Conservation (phyloP, 2,329 filamentous ascomycete species). For the Claviceps lovelessii region DNA sequence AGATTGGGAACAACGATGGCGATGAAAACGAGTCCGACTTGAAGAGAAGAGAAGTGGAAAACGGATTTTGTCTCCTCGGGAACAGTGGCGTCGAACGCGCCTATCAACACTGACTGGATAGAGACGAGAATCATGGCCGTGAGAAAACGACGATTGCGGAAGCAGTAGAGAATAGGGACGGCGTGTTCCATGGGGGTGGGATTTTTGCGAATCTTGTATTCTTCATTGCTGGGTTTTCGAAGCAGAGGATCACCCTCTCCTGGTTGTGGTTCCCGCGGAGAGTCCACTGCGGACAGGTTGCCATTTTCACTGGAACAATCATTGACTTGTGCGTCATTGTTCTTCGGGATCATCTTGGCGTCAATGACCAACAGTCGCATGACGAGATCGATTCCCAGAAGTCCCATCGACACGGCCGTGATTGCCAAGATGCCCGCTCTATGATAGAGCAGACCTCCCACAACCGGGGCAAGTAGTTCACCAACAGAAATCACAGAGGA, state of each 20-base stretch:
- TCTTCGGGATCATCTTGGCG: too few relatives aligned
- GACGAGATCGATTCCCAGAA: neutral
- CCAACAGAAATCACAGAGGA: neutral
- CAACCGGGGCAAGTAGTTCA: neutral
- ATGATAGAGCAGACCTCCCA: constrained; percentile 1
- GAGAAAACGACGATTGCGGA: neutral
- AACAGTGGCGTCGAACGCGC: neutral
- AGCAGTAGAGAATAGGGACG: constrained; percentile 1
- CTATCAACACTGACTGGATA: neutral
- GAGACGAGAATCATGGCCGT: neutral
- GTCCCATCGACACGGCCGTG: neutral
- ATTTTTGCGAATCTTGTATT: neutral
- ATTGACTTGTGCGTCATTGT: neutral
- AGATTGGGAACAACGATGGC: neutral
- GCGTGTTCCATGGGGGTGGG: neutral
- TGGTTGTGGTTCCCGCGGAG: too few relatives aligned
- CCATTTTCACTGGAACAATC: neutral
- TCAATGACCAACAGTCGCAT: constrained; percentile 1
- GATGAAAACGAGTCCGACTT: neutral
- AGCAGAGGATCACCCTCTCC: too few relatives aligned
- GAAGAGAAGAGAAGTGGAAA: neutral
- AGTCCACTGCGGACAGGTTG: too few relatives aligned
- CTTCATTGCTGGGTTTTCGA: too few relatives aligned
- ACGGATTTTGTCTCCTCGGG: neutral
- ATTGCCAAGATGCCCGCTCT: neutral